A percentile compares a stretch with the other conserved stretches of the same genome.
Evolutionary conservation across 2,329 filamentous ascomycete genomes (phyloP).

Genomic region (Daldinia sp.): DNA sequence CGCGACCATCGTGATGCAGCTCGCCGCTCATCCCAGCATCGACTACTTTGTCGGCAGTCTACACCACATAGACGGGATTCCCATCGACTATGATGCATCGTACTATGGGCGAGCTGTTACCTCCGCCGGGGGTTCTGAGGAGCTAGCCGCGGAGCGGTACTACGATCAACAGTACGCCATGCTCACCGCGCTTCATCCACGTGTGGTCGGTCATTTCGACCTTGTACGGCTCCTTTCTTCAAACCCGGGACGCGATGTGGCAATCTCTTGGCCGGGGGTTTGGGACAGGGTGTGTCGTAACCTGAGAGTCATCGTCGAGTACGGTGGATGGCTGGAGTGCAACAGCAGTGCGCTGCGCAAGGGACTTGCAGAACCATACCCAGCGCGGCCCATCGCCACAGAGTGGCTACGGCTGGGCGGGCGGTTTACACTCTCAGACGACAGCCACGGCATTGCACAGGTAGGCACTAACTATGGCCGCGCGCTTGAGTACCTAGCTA

Average conservation of each 20-base stretch:
- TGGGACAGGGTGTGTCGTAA: slow-evolving; percentile 84
- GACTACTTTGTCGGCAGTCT: slow-evolving; percentile 95
- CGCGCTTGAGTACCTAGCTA: slow-evolving; percentile 77
- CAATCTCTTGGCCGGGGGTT: slow-evolving; percentile 66
- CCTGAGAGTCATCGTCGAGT: slow-evolving; percentile 74
- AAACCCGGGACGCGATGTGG: slow-evolving; percentile 72
- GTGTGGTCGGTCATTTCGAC: slow-evolving; percentile 93
- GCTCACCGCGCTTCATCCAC: slow-evolving; percentile 77
- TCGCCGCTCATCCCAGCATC: slow-evolving; percentile 71
- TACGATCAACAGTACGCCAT: slow-evolving; percentile 90
- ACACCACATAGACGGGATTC: slow-evolving; percentile 87
- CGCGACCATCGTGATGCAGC: slow-evolving; percentile 65
- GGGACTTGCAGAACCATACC: slow-evolving; percentile 91
- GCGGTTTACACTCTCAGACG: slow-evolving; percentile 90
- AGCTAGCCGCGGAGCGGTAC: slow-evolving; percentile 82
- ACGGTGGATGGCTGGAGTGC: slow-evolving; percentile 88
- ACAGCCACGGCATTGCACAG: slow-evolving; percentile 90
- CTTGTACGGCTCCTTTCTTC: slow-evolving; percentile 84
- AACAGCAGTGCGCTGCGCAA: slow-evolving; percentile 91
- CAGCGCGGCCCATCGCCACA: slow-evolving; percentile 81
- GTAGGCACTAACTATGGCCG: slow-evolving; percentile 85
- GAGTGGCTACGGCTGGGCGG: slow-evolving; percentile 80
- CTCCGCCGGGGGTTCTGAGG: slow-evolving; percentile 64
- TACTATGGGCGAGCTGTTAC: slow-evolving; percentile 75
- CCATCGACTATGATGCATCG: slow-evolving; percentile 85